Evolutionary conservation across 169 alveolate species (phyloP).

Genomic region (Plasmodium fragile): DNA sequence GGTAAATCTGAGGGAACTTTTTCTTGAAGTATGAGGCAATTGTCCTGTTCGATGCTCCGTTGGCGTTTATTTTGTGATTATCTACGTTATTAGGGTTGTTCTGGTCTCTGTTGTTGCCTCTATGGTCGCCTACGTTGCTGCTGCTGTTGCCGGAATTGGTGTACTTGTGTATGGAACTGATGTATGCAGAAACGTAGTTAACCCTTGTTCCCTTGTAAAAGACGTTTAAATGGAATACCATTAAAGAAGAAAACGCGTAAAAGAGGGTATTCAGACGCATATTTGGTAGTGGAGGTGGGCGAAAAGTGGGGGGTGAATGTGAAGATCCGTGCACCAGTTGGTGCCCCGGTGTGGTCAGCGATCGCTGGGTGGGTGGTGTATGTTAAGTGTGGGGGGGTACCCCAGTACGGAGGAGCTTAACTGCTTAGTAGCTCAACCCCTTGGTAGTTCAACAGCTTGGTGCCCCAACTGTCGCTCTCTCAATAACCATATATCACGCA

Average conservation of each 20-base stretch:
- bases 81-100: background rate
- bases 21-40: background rate
- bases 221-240: constrained; percentile 57
- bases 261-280: constrained; percentile 48
- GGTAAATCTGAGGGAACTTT: background rate
- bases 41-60: background rate
- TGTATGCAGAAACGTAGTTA: constrained; percentile 36
- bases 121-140: background rate
- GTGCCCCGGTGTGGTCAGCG: background rate
- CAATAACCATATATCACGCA: background rate
- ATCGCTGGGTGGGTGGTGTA: background rate
- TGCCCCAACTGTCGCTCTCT: background rate
- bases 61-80: background rate
- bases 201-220: constrained; percentile 26
- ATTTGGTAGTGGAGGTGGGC: background rate
- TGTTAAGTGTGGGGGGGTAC: background rate
- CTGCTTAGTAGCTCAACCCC: background rate
- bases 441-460: background rate
- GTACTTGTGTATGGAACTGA: background rate
- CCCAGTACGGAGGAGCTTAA: background rate
- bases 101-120: background rate
- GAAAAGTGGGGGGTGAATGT: background rate
- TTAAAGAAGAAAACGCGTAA: constrained; percentile 14
- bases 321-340: background rate
- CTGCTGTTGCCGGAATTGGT: background rate